Evolutionary conservation across 805 yeast species (phyloP).

Genomic region (Alloascoidea hylecoeti): DNA sequence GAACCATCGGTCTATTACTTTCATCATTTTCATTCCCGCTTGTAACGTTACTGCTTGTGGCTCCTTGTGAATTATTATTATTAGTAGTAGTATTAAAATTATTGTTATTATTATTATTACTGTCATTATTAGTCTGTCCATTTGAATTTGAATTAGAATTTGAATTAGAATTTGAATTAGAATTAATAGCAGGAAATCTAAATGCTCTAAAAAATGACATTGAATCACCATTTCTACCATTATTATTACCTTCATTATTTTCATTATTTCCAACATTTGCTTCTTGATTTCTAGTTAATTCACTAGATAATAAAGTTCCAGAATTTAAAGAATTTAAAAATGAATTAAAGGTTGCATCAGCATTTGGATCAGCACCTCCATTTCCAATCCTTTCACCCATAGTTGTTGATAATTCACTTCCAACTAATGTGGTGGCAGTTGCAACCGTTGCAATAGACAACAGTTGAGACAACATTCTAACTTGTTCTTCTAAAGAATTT

Average conservation of each 20-base stretch:
- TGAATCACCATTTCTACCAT: conserved; percentile 5
- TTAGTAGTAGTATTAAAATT: background rate
- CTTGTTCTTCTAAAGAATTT: conserved; percentile 19
- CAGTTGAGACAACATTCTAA: conserved; percentile 26
- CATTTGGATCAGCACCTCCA: conserved; percentile 8
- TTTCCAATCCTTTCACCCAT: conserved; percentile 7
- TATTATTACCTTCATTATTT: conserved; percentile 5
- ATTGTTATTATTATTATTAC: conserved; percentile 2
- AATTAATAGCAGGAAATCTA: conserved; percentile 19
- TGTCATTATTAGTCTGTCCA: background rate
- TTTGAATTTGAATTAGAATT: conserved; percentile 1
- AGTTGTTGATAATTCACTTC: conserved; percentile 6
- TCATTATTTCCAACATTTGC: conserved; percentile 8
- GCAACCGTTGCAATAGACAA: conserved; percentile 30
- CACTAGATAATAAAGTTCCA: conserved; percentile 25
- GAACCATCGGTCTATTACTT: conserved; percentile 15
- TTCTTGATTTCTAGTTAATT: conserved; percentile 19
- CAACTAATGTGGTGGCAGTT: conserved; percentile 25
- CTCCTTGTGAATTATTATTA: conserved; percentile 2
- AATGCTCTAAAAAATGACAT: conserved; percentile 28
- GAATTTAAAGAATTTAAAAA: conserved; percentile 25
- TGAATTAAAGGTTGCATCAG: conserved; percentile 27
- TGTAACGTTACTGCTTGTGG: conserved; percentile 1
- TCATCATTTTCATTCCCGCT: background rate
- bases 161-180: conserved; percentile 3